Percentiles rank a stretch among this genome's conserved stretches.
phyloP scores from a whole-genome alignment of 768 basidiomycete genomes.

The Ephemerocybe angulata region DNA sequence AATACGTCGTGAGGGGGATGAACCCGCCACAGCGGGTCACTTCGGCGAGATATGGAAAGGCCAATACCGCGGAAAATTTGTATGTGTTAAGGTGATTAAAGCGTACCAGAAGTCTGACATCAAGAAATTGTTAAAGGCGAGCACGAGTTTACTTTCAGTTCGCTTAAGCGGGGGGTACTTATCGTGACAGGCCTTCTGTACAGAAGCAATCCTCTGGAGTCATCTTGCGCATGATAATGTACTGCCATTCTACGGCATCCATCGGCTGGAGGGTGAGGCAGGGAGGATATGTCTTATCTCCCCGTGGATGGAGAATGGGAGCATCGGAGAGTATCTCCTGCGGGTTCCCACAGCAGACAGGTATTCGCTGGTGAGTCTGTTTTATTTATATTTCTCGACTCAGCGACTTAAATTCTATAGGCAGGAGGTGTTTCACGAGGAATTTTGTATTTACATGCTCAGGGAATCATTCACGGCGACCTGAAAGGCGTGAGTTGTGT shows the following conservation, averaged over 20 bases:
- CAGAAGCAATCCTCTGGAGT: slow-evolving; percentile 10
- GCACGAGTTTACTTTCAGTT: not conserved
- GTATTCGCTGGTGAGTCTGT: not conserved
- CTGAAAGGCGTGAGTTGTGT: slow-evolving; percentile 16
- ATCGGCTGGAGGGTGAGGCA: slow-evolving; percentile 3
- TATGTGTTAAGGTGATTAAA: slow-evolving; percentile 26
- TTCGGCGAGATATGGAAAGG: slow-evolving; percentile 29
- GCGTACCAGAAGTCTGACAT: slow-evolving; percentile 20
- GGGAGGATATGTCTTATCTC: slow-evolving; percentile 10
- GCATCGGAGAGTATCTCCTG: slow-evolving; percentile 3
- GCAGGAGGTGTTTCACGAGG: slow-evolving; percentile 13
- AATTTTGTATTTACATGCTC: slow-evolving; percentile 14
- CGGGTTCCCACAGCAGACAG: not conserved
- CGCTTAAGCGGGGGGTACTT: no score
- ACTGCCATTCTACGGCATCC: slow-evolving; percentile 12
- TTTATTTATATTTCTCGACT: not conserved
- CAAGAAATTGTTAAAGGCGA: slow-evolving; percentile 22
- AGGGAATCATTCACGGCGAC: slow-evolving; percentile 16
- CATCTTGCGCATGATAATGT: slow-evolving; percentile 9
- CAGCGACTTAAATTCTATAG: not conserved
- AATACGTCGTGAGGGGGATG: slow-evolving; percentile 9
- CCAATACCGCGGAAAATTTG: slow-evolving; percentile 11
- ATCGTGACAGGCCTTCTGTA: not conserved
- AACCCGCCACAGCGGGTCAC: slow-evolving; percentile 17
- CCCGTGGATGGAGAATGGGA: slow-evolving; percentile 15